Evolutionary conservation across 257 asterid species (phyloP).

Genomic region (Nicotiana undulata): DNA sequence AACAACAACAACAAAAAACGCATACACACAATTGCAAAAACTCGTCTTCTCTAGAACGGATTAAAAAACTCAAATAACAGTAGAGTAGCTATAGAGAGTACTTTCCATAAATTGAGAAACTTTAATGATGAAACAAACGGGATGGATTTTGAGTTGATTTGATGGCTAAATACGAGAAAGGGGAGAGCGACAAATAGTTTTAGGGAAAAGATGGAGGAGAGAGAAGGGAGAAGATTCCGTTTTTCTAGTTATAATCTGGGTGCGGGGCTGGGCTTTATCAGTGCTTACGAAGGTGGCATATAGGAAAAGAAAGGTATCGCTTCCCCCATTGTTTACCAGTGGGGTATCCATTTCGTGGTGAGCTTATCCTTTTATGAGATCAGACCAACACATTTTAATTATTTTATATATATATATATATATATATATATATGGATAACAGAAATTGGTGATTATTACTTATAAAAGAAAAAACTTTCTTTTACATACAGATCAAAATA

Average conservation of each 20-base stretch:
- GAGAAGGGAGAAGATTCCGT: conserved; percentile 9
- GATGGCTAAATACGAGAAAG: background rate
- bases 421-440: background rate
- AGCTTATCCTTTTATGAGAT: conserved; percentile 11
- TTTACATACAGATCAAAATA: background rate
- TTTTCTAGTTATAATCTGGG: background rate
- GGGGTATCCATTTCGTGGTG: background rate
- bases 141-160: background rate
- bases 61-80: background rate
- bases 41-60: background rate
- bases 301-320: background rate
- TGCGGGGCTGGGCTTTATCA: background rate
- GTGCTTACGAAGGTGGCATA: conserved; percentile 10
- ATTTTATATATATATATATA: too few species aligned
- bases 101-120: background rate
- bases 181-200: background rate
- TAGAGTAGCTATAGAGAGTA: background rate
- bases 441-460: background rate
- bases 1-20: background rate
- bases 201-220: background rate
- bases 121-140: background rate
- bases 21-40: background rate
- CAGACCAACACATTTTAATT: background rate
- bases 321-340: background rate
- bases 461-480: background rate